Base-by-base conservation (phyloP, 768 basidiomycete species). In the Xerocomellus amylosporus region DNA sequence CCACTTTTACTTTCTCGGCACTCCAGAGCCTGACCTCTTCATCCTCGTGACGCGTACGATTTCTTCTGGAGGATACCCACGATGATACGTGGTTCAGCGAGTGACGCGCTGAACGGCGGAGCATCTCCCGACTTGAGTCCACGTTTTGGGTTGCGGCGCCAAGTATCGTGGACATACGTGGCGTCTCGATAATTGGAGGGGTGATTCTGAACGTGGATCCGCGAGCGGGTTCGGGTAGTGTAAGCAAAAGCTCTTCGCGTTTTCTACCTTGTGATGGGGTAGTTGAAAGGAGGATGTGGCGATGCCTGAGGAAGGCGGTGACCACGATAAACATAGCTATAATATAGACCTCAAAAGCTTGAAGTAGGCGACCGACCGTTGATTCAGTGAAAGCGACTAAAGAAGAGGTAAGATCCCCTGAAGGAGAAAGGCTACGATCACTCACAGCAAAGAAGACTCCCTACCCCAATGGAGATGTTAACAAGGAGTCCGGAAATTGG, bases 351-450 rank as follows among this genome's bases (percentile, higher is more conserved):
- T 87, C 84, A 33, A 84, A 68, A 14, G 83, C 84, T 59, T 83
- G 79, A 47, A 83, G 66, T 60, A 90, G 81, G 43, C 85, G 83
- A n/a, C 88, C 89, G 1, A 87, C 71, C 10, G 76, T 75, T 7
- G 80, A 81, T 70, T 90, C 89, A 3, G 88, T 81, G 63, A 90
- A 88, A 49, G 75, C 71, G 65, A 86, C 87, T 89, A 59, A 34
- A 20, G 39, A 49, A 47, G 4, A 36, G 41, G 31, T 66, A 40
- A 67, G 56, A 39, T 40, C 24, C 37, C 36, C 20, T 51, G 42
- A 57, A 45, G 14, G 31, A 42, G 37, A 37, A 44, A 36, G 38
- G 13, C 12, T n/a, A 30, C 12, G 38, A 48, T 37, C 15, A 78
- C 87, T 73, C 63, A 90, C 89, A 82, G 36, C 63, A 58, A 26